Conservation (phyloP, 805 yeast genomes). For the Metschnikowia anglica region DNA sequence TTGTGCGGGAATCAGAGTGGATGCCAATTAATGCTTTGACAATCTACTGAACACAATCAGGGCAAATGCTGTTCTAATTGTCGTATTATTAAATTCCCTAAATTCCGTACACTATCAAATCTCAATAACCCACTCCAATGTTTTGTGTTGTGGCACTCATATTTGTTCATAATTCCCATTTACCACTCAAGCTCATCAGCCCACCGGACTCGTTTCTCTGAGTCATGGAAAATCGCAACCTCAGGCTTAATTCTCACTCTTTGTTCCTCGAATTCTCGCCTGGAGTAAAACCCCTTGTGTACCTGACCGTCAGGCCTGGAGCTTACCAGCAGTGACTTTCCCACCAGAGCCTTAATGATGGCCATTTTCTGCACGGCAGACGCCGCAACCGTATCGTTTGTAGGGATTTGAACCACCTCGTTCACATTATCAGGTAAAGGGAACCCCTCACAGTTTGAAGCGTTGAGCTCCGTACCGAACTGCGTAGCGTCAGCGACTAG, state of each 20-base stretch:
- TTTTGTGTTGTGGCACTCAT: neutral
- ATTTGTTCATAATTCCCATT: neutral
- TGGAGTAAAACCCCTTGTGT: slow-evolving; percentile 30
- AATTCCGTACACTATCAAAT: too few relatives aligned
- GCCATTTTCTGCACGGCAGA: slow-evolving; percentile 35
- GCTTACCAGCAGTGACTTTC: slow-evolving; percentile 13
- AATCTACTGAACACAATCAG: too few relatives aligned
- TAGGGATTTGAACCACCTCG: slow-evolving; percentile 62
- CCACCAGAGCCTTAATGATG: slow-evolving; percentile 37
- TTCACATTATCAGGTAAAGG: slow-evolving; percentile 57
- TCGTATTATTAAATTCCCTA: neutral
- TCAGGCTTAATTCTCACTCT: slow-evolving; percentile 13
- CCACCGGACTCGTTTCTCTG: slow-evolving; percentile 30
- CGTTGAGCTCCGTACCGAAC: slow-evolving; percentile 67
- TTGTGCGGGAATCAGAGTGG: too few relatives aligned
- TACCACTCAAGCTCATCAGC: slow-evolving; percentile 39
- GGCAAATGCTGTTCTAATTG: too few relatives aligned
- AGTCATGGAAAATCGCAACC: slow-evolving; percentile 21
- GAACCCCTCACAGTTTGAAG: slow-evolving; percentile 60
- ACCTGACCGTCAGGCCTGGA: neutral
- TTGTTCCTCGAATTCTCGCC: slow-evolving; percentile 28
- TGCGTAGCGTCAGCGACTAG: slow-evolving; percentile 61
- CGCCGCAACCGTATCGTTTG: slow-evolving; percentile 26
- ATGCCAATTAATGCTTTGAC: too few relatives aligned
- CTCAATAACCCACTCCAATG: neutral